These are phyloP conservation scores for Dioscorea cayenensis DNA, from an alignment of 116 monocot species.

Conservation along the genomic window DNA sequence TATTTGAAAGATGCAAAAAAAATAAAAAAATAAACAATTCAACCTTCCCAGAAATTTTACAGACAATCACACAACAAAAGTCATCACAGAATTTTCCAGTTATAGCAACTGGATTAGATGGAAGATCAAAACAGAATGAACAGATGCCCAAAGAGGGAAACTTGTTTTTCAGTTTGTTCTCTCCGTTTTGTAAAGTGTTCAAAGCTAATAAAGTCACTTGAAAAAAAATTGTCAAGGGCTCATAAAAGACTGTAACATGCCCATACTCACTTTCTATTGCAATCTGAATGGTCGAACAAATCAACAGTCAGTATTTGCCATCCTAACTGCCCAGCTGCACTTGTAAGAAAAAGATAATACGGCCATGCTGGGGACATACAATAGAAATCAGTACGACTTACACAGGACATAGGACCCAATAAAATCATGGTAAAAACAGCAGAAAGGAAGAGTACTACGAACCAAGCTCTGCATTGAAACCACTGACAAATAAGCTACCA, in stretches of 20 bases:
- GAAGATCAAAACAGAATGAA: too few species aligned
- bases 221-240: not conserved
- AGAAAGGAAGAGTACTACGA: constrained; percentile 3
- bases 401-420: not conserved
- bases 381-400: constrained; percentile 1
- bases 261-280: constrained; percentile 77
- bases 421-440: not conserved
- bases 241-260: too few species aligned
- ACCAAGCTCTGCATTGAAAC: constrained; percentile 91
- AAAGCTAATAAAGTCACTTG: not conserved
- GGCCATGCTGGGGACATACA: constrained; percentile 65
- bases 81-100: too few species aligned
- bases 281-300: constrained; percentile 68
- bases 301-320: constrained; percentile 92
- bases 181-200: too few species aligned
- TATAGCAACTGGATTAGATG: too few species aligned
- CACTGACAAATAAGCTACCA: constrained; percentile 56
- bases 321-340: constrained; percentile 61
- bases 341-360: constrained; percentile 66
- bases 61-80: too few species aligned
- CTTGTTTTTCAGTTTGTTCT: too few species aligned
- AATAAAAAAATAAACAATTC: too few species aligned
- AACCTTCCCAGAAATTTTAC: not conserved
- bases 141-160: too few species aligned
- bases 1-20: too few species aligned